Evolutionary conservation across 345 rosid genomes (phyloP).

Genomic region (Theobroma cacao): DNA sequence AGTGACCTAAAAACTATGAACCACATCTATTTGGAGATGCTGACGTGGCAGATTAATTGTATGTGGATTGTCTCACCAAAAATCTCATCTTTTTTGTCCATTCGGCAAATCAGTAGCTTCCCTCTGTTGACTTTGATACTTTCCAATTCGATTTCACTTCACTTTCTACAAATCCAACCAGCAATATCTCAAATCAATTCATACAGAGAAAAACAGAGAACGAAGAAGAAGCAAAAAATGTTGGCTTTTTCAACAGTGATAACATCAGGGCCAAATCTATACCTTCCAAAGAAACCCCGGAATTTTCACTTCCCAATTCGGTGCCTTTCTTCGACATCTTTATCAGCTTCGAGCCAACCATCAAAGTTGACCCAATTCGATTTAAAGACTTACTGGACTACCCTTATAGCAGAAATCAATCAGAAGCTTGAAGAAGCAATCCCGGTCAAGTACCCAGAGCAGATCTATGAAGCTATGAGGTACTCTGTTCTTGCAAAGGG

Average conservation of each 20-base stretch:
- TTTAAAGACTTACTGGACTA: slow-evolving; percentile 75
- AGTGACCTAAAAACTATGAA: too few species aligned
- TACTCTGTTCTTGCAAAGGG: slow-evolving; percentile 84
- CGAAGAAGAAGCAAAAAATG: neutral
- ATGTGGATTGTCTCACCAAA: neutral
- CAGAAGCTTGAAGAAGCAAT: slow-evolving; percentile 75
- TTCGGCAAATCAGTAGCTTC: neutral
- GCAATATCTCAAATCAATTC: neutral
- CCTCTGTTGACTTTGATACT: neutral
- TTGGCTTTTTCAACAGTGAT: slow-evolving; percentile 38
- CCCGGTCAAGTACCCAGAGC: slow-evolving; percentile 58
- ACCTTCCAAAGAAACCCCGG: slow-evolving; percentile 22
- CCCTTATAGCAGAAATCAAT: slow-evolving; percentile 61
- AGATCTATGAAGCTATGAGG: slow-evolving; percentile 93
- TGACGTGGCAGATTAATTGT: neutral
- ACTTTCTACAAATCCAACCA: neutral
- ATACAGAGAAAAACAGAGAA: neutral
- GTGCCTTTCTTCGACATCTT: slow-evolving; percentile 30
- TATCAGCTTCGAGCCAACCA: slow-evolving; percentile 24
- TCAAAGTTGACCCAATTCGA: slow-evolving; percentile 52
- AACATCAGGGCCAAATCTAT: slow-evolving; percentile 25
- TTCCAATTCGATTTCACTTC: neutral
- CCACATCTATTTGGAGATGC: neutral
- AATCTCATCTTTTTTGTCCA: neutral
- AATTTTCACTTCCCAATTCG: slow-evolving; percentile 29